Evolutionary conservation across 164 flowering plant genomes (phyloP), one percentile per base, ranked within the genome.

Genomic region (Vitis amurensis): DNA sequence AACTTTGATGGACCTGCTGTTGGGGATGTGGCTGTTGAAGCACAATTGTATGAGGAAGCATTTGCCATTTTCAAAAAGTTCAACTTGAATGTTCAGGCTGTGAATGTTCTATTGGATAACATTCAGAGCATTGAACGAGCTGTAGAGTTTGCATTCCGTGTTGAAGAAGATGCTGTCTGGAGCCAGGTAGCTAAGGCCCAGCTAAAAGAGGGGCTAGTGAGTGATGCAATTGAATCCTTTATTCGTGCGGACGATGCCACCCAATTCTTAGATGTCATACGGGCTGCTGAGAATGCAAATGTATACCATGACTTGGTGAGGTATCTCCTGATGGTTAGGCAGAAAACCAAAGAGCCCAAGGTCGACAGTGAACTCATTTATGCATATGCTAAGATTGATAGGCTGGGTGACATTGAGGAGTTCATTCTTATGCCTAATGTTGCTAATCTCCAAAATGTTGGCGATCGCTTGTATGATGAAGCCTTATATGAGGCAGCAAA

Each of bases 91-190:
- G 98, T 96, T 48, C 97, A 92, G 73, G 98, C 99, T 77, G 99
- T 92, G 27, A 91, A 93, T 88, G 99, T 93, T 61, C 76, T 96
- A 29, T 71, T 96, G 81, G 99, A 93, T 74, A 91, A 96, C 61
- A 86, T 96, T 65, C 86, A 73, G 68, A 92, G 90, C 82, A 92
- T 96, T 65, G 95, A 91, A 13, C 83, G 97, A 31, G 97, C 99
- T 66, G 99, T 92, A 72, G 99, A 96, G 81, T 96, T 96, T 89
- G 99, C 99, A 16, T 93, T 88, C 83, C 89, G 99, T 64, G 99
- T 96, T 70, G 99, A 96, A 79, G 99, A 96, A 76, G 99, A 96
- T 87, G 93, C 97, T 74, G 99, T 96, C 75, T 96, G 99, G 99
- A 96, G 97, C 79, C 98, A 93, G 83, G 99, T 96, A 50, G 99